Conservation (phyloP, 1,284 basidiomycete genomes). For the Takashimella koratensis region DNA sequence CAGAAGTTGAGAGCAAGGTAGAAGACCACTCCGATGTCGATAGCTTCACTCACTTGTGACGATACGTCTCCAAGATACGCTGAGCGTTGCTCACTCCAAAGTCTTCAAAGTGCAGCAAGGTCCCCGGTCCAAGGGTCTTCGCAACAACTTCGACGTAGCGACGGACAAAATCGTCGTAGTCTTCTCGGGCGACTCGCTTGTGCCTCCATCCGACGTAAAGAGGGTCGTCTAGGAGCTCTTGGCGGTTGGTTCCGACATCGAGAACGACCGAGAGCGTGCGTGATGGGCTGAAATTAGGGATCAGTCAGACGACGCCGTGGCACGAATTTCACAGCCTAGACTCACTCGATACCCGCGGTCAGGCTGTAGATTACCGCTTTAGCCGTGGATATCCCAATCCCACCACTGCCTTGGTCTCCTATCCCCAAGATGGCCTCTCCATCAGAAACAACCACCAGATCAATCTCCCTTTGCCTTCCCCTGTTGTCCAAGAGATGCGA, state of each 20-base stretch:
- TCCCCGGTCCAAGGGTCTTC: conserved; percentile 12
- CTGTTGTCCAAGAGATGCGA: conserved; percentile 57
- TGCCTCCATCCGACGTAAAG: conserved; percentile 21
- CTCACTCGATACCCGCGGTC: conserved; percentile 66
- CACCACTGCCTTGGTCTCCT: background rate
- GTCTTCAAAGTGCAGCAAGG: conserved; percentile 25
- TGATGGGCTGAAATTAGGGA: conserved; percentile 45
- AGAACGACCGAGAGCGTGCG: conserved; percentile 59
- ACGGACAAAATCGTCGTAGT: conserved; percentile 18
- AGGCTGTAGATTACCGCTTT: conserved; percentile 66
- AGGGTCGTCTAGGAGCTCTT: conserved; percentile 10
- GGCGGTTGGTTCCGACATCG: conserved; percentile 54
- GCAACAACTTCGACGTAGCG: conserved; percentile 13
- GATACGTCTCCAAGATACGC: conserved; percentile 59
- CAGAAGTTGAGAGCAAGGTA: background rate
- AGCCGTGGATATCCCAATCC: background rate
- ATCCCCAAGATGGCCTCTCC: conserved; percentile 64
- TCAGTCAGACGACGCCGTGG: too few relatives aligned
- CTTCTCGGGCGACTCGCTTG: conserved; percentile 11
- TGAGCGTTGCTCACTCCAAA: conserved; percentile 57
- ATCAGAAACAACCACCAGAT: conserved; percentile 67
- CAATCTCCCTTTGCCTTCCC: conserved; percentile 50
- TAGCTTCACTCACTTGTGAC: conserved; percentile 59
- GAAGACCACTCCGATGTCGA: too few relatives aligned
- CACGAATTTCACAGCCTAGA: too few relatives aligned